phyloP scores from a whole-genome alignment of 139 green algal genomes.

The Micractinium conductrix region DNA sequence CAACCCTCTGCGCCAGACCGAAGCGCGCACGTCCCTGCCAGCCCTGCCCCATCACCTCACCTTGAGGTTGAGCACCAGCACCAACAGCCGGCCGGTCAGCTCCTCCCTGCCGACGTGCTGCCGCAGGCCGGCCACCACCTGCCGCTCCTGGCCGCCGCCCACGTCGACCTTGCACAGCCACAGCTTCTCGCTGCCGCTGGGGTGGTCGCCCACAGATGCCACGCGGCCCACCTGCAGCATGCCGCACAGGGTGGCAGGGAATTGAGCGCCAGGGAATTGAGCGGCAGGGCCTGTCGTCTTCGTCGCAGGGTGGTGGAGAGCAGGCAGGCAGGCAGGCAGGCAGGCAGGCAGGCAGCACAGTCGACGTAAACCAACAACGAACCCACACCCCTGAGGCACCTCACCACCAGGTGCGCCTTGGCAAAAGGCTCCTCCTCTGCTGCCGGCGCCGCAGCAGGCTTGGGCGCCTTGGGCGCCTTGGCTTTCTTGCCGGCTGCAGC shows the following conservation, averaged over 20 bases:
- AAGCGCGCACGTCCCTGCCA: too few relatives aligned
- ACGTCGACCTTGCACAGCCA: slow-evolving; percentile 28
- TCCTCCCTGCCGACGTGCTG: slow-evolving; percentile 24
- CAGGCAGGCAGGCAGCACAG: background rate
- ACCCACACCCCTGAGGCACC: too few relatives aligned
- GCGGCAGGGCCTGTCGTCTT: too few relatives aligned
- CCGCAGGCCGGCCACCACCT: slow-evolving; percentile 28
- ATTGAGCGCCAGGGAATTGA: too few relatives aligned
- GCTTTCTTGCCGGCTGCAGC: slow-evolving; percentile 12
- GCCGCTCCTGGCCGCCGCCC: slow-evolving; percentile 22
- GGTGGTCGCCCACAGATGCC: slow-evolving; percentile 6
- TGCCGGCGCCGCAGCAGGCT: background rate
- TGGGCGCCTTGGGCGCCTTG: background rate
- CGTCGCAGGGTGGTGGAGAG: too few relatives aligned
- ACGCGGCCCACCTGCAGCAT: background rate
- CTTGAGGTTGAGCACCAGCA: slow-evolving; percentile 28
- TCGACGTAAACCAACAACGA: too few relatives aligned
- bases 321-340: too few relatives aligned
- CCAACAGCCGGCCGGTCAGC: slow-evolving; percentile 11
- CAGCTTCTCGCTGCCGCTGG: slow-evolving; percentile 25
- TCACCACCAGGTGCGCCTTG: slow-evolving; percentile 5
- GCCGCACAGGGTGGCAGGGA: too few relatives aligned
- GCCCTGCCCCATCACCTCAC: too few relatives aligned
- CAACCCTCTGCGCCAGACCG: too few relatives aligned
- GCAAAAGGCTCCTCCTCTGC: slow-evolving; percentile 15